A percentile compares a stretch with the other conserved stretches of the same genome.
Conservation (phyloP, 2,329 filamentous ascomycete genomes). For the Aspergillus sp. region DNA sequence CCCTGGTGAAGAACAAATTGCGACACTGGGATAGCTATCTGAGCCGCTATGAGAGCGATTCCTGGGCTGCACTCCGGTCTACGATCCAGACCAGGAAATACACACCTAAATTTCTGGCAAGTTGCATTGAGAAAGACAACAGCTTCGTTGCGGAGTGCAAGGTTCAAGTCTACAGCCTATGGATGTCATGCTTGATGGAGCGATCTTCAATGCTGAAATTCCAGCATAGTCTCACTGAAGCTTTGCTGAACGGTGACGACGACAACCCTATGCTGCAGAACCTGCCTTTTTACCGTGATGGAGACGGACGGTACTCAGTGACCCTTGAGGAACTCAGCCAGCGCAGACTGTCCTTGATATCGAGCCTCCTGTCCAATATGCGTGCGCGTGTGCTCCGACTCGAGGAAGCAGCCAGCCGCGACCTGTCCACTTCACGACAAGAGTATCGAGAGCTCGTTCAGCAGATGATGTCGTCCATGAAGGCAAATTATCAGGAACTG, state of each 20-base stretch:
- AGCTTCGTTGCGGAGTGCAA: slow-evolving; percentile 46
- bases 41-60: slow-evolving; percentile 52
- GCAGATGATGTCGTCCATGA: slow-evolving; percentile 61
- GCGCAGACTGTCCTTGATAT: slow-evolving; percentile 56
- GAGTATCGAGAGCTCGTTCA: slow-evolving; percentile 54
- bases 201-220: slow-evolving; percentile 61
- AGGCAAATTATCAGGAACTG: slow-evolving; percentile 58
- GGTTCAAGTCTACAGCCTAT: slow-evolving; percentile 50
- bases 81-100: slow-evolving; percentile 50
- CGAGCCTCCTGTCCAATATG: slow-evolving; percentile 60
- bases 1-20: slow-evolving; percentile 46
- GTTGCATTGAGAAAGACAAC: slow-evolving; percentile 43
- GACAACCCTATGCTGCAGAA: slow-evolving; percentile 54
- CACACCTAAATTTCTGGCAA: slow-evolving; percentile 45
- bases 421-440: slow-evolving; percentile 37
- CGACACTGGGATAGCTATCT: slow-evolving; percentile 58
- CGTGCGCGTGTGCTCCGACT: slow-evolving; percentile 46
- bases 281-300: slow-evolving; percentile 53
- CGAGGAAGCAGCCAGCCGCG: slow-evolving; percentile 29
- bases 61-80: slow-evolving; percentile 46
- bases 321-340: slow-evolving; percentile 53
- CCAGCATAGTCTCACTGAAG: slow-evolving; percentile 57
- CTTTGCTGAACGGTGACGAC: slow-evolving; percentile 49
- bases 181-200: slow-evolving; percentile 58
- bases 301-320: slow-evolving; percentile 45